Conservation (phyloP, 768 basidiomycete species). For the Pseudohyphozyma bogoriensis region DNA sequence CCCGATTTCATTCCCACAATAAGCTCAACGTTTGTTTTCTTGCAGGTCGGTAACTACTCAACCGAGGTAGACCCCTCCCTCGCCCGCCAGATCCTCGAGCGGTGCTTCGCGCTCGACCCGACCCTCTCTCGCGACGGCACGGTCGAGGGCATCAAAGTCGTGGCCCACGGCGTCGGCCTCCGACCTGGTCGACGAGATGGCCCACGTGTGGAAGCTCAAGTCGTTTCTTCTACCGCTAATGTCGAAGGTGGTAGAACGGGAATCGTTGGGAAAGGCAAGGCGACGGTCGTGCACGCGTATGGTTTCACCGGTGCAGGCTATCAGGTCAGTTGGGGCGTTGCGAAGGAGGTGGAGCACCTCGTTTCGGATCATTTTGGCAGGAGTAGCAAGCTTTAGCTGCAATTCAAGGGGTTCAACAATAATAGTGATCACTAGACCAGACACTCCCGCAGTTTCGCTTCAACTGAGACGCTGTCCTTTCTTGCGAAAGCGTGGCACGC, state of each 20-base stretch:
- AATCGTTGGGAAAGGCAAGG: not conserved
- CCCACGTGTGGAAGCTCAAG: conserved; percentile 48
- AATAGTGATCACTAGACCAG: too few species aligned
- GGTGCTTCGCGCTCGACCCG: conserved; percentile 42
- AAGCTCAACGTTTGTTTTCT: not conserved
- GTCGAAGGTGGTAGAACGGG: too few species aligned
- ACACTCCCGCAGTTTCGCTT: too few species aligned
- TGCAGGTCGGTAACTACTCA: conserved; percentile 44
- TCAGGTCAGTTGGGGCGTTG: conserved; percentile 24
- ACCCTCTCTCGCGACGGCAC: conserved; percentile 23
- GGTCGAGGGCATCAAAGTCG: conserved; percentile 40
- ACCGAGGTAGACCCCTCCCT: conserved; percentile 43
- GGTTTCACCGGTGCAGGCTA: conserved; percentile 24
- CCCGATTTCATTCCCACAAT: not conserved
- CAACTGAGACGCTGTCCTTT: too few species aligned
- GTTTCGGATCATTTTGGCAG: too few species aligned
- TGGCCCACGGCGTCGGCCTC: conserved; percentile 50
- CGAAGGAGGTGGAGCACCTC: conserved; percentile 35
- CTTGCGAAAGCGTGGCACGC: too few species aligned
- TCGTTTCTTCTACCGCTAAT: not conserved
- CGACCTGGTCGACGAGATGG: conserved; percentile 51
- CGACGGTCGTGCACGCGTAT: conserved; percentile 1
- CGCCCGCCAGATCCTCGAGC: conserved; percentile 45
- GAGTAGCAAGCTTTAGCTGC: too few species aligned
- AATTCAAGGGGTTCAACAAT: too few species aligned